Percentiles rank a stretch among this genome's conserved stretches.
These are phyloP conservation scores for Calonectria multiphialidica DNA, from an alignment of 2,329 filamentous ascomycete species.

Conservation along the genomic window DNA sequence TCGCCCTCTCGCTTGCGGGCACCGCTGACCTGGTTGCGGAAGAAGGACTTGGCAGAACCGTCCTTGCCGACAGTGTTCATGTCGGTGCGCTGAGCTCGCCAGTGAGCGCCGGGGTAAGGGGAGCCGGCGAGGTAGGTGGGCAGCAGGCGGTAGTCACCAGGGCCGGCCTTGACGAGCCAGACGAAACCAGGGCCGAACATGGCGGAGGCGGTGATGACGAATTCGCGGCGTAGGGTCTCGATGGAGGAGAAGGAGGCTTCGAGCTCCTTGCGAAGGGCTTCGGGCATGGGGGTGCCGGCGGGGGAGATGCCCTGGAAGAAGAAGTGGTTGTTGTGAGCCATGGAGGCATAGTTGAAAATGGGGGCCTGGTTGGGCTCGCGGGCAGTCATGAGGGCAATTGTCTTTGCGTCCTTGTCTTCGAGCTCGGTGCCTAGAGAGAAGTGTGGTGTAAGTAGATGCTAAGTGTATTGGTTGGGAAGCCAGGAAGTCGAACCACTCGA, in stretches of 20 bases:
- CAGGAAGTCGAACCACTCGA: slow-evolving; percentile 7
- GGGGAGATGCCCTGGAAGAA: slow-evolving; percentile 74
- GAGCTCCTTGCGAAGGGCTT: slow-evolving; percentile 69
- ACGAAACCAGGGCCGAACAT: slow-evolving; percentile 99
- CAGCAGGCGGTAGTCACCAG: slow-evolving; percentile 74
- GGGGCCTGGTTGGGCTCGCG: slow-evolving; percentile 82
- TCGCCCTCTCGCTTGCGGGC: slow-evolving; percentile 44
- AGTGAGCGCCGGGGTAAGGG: slow-evolving; percentile 88
- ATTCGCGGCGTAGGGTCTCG: slow-evolving; percentile 83
- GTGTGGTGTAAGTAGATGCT: slow-evolving; percentile 23
- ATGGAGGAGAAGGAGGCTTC: slow-evolving; percentile 82
- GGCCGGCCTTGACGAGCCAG: slow-evolving; percentile 81
- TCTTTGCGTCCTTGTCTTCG: slow-evolving; percentile 71
- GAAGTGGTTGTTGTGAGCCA: slow-evolving; percentile 92
- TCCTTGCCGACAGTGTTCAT: slow-evolving; percentile 72
- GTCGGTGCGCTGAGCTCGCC: slow-evolving; percentile 76
- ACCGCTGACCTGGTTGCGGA: slow-evolving; percentile 53
- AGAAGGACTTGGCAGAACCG: slow-evolving; percentile 51
- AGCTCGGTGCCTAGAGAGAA: slow-evolving; percentile 70
- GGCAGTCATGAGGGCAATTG: slow-evolving; percentile 80
- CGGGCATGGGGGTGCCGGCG: slow-evolving; percentile 64
- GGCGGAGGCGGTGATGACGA: slow-evolving; percentile 82
- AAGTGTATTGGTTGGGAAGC: slow-evolving; percentile 3
- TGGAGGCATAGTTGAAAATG: slow-evolving; percentile 95
- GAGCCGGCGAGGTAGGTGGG: slow-evolving; percentile 93